Conservation (phyloP, 805 yeast genomes). For the Candida broadrunensis region DNA sequence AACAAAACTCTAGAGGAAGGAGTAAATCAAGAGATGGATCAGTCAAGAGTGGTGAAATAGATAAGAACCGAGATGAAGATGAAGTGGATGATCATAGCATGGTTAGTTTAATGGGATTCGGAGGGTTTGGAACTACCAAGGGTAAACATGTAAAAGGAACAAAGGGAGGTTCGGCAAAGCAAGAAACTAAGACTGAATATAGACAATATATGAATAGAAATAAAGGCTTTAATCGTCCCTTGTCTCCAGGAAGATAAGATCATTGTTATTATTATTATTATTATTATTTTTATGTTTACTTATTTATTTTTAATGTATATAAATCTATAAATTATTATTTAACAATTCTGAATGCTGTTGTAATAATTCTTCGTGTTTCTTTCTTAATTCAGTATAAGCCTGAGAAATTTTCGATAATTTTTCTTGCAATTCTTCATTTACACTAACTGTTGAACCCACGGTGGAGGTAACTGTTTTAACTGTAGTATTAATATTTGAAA, state of each 20-base stretch:
- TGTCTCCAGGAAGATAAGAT: constrained; percentile 44
- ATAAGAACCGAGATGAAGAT: constrained; percentile 1
- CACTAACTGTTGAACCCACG: not conserved
- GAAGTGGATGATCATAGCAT: constrained; percentile 23
- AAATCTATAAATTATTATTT: constrained; percentile 6
- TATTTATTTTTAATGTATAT: not conserved
- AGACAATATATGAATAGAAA: constrained; percentile 60
- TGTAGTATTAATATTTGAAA: constrained; percentile 38
- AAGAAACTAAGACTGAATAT: constrained; percentile 39
- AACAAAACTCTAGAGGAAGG: constrained; percentile 22
- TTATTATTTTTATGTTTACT: not conserved
- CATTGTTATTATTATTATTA: not conserved
- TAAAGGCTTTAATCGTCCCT: constrained; percentile 54
- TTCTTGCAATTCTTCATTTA: constrained; percentile 5
- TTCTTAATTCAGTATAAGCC: constrained; percentile 58
- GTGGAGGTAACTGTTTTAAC: constrained; percentile 18
- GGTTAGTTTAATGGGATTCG: constrained; percentile 56
- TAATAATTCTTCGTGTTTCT: constrained; percentile 57
- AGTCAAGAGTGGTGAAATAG: constrained; percentile 3
- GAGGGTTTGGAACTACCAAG: constrained; percentile 53
- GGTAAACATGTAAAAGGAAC: constrained; percentile 53
- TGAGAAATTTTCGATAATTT: constrained; percentile 49
- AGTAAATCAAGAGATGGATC: constrained; percentile 20
- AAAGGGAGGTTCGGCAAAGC: constrained; percentile 41
- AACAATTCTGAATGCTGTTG: constrained; percentile 45